These are phyloP conservation scores for Dactylonectria macrodidyma DNA, from an alignment of 2,329 filamentous ascomycete genomes.

Conservation along the genomic window DNA sequence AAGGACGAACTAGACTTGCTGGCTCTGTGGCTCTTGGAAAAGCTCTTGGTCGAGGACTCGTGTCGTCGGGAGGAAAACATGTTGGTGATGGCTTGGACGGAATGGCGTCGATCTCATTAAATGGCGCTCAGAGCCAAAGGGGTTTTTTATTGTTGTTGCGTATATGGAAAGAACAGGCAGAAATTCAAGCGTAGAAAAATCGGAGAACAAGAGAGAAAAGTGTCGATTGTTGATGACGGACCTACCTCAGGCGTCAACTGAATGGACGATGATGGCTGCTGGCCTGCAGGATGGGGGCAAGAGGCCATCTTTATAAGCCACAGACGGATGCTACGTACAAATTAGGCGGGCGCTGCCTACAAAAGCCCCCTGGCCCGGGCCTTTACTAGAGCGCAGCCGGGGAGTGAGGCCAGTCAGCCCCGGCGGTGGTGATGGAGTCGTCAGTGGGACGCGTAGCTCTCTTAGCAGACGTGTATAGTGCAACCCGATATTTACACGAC, in stretches of 20 bases:
- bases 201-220: constrained; percentile 34
- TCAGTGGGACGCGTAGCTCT: constrained; percentile 35
- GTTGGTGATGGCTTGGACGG: constrained; percentile 27
- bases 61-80: constrained; percentile 64
- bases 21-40: constrained; percentile 66
- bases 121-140: constrained; percentile 18
- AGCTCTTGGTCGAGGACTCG: constrained; percentile 65
- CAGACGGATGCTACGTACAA: constrained; percentile 43
- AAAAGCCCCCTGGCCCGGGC: constrained; percentile 38
- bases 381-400: neutral
- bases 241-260: constrained; percentile 53
- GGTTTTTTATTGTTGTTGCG: constrained; percentile 28
- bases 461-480: constrained; percentile 33
- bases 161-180: constrained; percentile 18
- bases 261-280: constrained; percentile 32
- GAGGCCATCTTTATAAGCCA: constrained; percentile 46
- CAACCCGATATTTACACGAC: constrained; percentile 23
- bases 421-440: constrained; percentile 42
- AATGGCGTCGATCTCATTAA: constrained; percentile 30
- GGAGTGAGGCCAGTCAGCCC: constrained; percentile 42
- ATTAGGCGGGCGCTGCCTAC: constrained; percentile 40
- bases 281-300: constrained; percentile 27
- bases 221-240: constrained; percentile 36
- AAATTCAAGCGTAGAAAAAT: constrained; percentile 21
- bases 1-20: constrained; percentile 69